Conservation (phyloP, 2,329 filamentous ascomycete genomes). For the Ceratocystis huliohia region DNA sequence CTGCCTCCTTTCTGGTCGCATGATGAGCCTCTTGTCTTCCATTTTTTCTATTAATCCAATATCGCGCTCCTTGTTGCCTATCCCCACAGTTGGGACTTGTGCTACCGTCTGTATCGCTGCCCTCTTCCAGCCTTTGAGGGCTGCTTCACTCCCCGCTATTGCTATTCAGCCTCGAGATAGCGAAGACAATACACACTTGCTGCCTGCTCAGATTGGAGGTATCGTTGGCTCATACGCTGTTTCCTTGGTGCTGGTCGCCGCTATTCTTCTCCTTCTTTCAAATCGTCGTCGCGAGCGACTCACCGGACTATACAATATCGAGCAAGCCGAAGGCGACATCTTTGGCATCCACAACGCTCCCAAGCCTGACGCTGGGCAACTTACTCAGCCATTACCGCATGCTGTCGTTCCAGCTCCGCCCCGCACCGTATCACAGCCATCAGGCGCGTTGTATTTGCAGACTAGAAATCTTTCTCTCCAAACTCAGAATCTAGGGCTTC, state of each 20-base stretch:
- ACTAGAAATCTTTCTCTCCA: constrained; percentile 17
- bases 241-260: constrained; percentile 60
- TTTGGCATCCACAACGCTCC: constrained; percentile 26
- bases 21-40: constrained; percentile 18
- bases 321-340: constrained; percentile 38
- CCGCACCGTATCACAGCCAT: not conserved
- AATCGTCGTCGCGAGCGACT: constrained; percentile 43
- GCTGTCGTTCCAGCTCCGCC: constrained; percentile 18
- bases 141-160: constrained; percentile 28
- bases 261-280: constrained; percentile 48
- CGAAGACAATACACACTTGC: constrained; percentile 24
- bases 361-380: not conserved
- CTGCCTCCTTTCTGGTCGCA: constrained; percentile 12
- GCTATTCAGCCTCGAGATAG: constrained; percentile 40
- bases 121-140: constrained; percentile 21
- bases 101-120: constrained; percentile 8
- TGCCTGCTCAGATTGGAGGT: constrained; percentile 72
- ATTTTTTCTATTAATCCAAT: constrained; percentile 25
- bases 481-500: constrained; percentile 15
- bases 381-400: not conserved
- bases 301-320: constrained; percentile 25
- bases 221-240: constrained; percentile 75
- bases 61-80: constrained; percentile 22
- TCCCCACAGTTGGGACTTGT: constrained; percentile 8
- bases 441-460: constrained; percentile 9